These are phyloP conservation scores for Conoideocrella luteorostrata DNA, from an alignment of 2,329 filamentous ascomycete genomes.

Conservation along the genomic window DNA sequence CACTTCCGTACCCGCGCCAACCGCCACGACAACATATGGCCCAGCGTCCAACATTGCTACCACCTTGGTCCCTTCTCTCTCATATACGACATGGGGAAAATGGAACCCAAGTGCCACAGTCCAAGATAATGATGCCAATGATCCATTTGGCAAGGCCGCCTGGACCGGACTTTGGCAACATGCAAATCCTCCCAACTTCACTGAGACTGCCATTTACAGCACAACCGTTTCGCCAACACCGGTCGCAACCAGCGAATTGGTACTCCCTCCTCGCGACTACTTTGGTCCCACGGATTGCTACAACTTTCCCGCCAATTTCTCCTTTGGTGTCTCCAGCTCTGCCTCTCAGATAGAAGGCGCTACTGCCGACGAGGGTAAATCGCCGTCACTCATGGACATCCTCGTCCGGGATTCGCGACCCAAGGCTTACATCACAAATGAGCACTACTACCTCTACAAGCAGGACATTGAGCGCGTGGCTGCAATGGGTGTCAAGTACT, in stretches of 20 bases:
- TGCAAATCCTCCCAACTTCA: conserved; percentile 28
- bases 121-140: conserved; percentile 20
- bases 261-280: conserved; percentile 47
- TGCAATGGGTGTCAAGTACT: conserved; percentile 43
- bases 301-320: conserved; percentile 41
- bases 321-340: conserved; percentile 41
- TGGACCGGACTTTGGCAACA: conserved; percentile 27
- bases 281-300: conserved; percentile 42
- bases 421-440: conserved; percentile 34
- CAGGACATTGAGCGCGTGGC: conserved; percentile 49
- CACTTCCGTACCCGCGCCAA: conserved; percentile 22
- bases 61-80: conserved; percentile 19
- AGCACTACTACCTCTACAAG: conserved; percentile 50
- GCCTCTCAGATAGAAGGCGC: conserved; percentile 42
- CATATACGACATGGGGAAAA: conserved; percentile 28
- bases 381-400: conserved; percentile 37
- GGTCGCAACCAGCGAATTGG: conserved; percentile 45
- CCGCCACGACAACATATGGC: conserved; percentile 24
- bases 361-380: conserved; percentile 35
- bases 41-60: conserved; percentile 19
- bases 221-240: conserved; percentile 51
- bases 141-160: conserved; percentile 24
- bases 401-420: conserved; percentile 19
- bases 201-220: conserved; percentile 22
- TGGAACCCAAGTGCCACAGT: conserved; percentile 24